Evolutionary conservation across 2,329 filamentous ascomycete species (phyloP).

Genomic region (Tolypocladium capitatum): DNA sequence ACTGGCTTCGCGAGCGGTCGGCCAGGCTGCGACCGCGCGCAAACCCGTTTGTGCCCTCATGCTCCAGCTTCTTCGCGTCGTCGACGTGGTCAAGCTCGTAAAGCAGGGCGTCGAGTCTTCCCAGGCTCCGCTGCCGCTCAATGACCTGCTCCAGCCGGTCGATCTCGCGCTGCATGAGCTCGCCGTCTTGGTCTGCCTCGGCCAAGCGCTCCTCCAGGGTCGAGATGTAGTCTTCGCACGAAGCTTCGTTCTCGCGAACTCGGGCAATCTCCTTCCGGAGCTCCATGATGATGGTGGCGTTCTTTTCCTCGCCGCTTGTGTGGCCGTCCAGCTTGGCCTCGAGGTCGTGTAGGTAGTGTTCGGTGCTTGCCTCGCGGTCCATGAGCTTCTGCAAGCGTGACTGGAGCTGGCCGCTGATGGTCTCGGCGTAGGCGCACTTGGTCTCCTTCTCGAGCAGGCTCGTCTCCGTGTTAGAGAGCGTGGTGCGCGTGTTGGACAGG

Average conservation of each 20-base stretch:
- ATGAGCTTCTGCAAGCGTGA: slow-evolving; percentile 81
- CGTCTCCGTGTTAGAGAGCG: slow-evolving; percentile 74
- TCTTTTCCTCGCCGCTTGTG: slow-evolving; percentile 85
- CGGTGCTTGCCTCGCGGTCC: slow-evolving; percentile 83
- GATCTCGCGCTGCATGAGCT: slow-evolving; percentile 94
- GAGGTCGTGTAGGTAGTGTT: slow-evolving; percentile 83
- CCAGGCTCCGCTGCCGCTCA: slow-evolving; percentile 86
- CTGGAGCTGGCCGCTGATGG: slow-evolving; percentile 81
- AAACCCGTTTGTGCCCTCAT: slow-evolving; percentile 18
- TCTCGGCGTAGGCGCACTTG: slow-evolving; percentile 85
- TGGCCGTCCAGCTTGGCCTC: slow-evolving; percentile 85
- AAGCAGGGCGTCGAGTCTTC: slow-evolving; percentile 84
- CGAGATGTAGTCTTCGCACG: slow-evolving; percentile 92
- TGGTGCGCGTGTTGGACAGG: slow-evolving; percentile 73
- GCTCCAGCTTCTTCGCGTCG: slow-evolving; percentile 32
- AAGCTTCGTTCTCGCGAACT: slow-evolving; percentile 77
- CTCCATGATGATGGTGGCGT: slow-evolving; percentile 70
- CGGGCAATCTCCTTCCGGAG: slow-evolving; percentile 83
- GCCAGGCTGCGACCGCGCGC: slow-evolving; percentile 30
- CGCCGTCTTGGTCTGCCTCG: slow-evolving; percentile 89
- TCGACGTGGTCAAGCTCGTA: slow-evolving; percentile 77
- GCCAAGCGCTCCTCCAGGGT: slow-evolving; percentile 90
- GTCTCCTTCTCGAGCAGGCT: slow-evolving; percentile 84
- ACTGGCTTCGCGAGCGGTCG: slow-evolving; percentile 41
- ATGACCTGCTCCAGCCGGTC: slow-evolving; percentile 89